Evolutionary conservation across 768 basidiomycete genomes (phyloP), one percentile per base, ranked within the genome.

Genomic region (Gautieria morchelliformis): DNA sequence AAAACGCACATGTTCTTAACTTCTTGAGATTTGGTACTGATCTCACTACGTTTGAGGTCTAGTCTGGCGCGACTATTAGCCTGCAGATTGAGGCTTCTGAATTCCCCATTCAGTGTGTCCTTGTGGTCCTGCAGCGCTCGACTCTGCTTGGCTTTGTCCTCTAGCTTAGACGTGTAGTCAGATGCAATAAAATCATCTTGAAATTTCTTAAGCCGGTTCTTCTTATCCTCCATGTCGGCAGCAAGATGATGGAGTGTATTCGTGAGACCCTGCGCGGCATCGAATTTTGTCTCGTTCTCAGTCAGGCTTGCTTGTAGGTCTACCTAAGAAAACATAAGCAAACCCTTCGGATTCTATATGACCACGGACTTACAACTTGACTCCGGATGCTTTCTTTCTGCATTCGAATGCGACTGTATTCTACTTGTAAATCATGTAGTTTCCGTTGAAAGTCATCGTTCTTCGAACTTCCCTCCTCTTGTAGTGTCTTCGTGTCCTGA

Each of bases 51-150:
- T 65, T 90, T 88, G 60, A 95, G 65, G 41, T 86, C 82, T 53
- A 97, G 68, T 63, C 81, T 85, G 2, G 93, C 91, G 45, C 95
- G 75, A 1, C 81, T 74, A 54, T 93, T 88, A 0, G 89, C 85
- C 66, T 97, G 93, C 46, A 81, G 64, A 62, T 82, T 91, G 63
- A 96, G 70, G 1, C 75, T 71, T 33, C 81, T 76, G 42, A 93
- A 75, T 60, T 96, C 94, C 0, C 69, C 62, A 55, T 85, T 89
- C 59, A 95, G 71, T 19, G 68, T 67, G 17, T 94, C 91, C 52
- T 87, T 75, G 48, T 75, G 76, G 37, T 81, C 82, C 59, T 97
- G 91, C 51, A 90, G 71, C 24, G 62, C 65, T 37, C 84, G 78
- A n/a, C 75, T 72, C 58, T 78, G 79, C 27, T 72, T 67, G 0